phyloP scores from a whole-genome alignment of 441 rosid genomes.

The Croton laevigatus region DNA sequence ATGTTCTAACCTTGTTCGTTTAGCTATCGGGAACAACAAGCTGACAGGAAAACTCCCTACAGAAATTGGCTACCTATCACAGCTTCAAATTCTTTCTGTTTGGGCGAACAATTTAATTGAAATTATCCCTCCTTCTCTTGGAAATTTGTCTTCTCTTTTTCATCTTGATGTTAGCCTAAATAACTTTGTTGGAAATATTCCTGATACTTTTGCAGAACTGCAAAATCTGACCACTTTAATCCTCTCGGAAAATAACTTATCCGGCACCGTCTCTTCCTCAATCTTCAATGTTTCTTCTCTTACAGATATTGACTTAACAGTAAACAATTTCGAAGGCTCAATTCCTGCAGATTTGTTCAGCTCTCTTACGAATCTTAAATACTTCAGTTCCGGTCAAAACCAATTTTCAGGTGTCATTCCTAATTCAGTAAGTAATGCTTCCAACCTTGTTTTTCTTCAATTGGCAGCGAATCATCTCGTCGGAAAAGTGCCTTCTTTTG shows the following conservation, averaged over 20 bases:
- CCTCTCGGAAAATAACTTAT: conserved; percentile 8
- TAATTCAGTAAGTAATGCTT: conserved; percentile 7
- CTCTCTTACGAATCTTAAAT: conserved; percentile 8
- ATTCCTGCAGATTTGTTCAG: not conserved
- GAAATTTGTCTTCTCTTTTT: conserved; percentile 33
- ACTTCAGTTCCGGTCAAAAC: not conserved
- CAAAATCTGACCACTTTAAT: not conserved
- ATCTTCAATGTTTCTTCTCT: conserved; percentile 16
- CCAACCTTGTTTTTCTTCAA: not conserved
- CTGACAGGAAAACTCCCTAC: conserved; percentile 9
- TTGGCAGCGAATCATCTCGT: conserved; percentile 13
- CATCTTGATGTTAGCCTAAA: conserved; percentile 30
- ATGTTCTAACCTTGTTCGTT: conserved; percentile 14
- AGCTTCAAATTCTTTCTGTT: not conserved
- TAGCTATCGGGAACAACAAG: not conserved
- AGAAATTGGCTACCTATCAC: conserved; percentile 4
- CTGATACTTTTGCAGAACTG: not conserved
- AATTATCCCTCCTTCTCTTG: conserved; percentile 33
- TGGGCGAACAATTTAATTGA: conserved; percentile 29
- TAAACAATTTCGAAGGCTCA: not conserved
- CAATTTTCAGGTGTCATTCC: conserved; percentile 18
- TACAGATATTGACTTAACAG: not conserved
- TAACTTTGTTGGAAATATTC: conserved; percentile 29
- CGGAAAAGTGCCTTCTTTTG: conserved; percentile 20
- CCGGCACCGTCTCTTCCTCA: conserved; percentile 16